These are phyloP conservation scores for Cephalotrichum gorgonifer DNA, from an alignment of 2,329 filamentous ascomycete species.

Conservation along the genomic window DNA sequence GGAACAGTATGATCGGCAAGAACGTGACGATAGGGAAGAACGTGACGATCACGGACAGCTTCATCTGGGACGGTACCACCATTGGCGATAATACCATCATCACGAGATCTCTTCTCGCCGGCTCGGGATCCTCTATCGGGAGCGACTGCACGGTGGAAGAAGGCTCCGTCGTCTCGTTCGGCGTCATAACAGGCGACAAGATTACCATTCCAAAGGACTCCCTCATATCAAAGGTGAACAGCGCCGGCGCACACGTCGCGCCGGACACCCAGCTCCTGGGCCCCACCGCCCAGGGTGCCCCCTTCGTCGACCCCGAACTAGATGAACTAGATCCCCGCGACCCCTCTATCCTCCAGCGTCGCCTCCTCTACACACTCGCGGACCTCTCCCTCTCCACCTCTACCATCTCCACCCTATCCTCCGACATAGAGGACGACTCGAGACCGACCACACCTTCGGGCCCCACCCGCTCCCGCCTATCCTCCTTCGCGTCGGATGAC, in stretches of 20 bases:
- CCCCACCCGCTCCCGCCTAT: constrained; percentile 46
- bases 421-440: constrained; percentile 53
- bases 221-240: constrained; percentile 23
- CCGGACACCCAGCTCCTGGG: constrained; percentile 38
- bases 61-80: constrained; percentile 76
- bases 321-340: constrained; percentile 40
- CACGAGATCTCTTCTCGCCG: constrained; percentile 65
- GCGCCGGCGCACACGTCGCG: constrained; percentile 23
- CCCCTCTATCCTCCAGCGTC: constrained; percentile 40
- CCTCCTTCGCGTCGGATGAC: constrained; percentile 63
- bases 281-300: constrained; percentile 36
- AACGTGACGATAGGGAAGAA: constrained; percentile 81
- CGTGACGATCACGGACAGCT: constrained; percentile 67
- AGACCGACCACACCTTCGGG: constrained; percentile 14
- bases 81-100: constrained; percentile 68
- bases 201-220: constrained; percentile 29
- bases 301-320: constrained; percentile 34
- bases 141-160: constrained; percentile 57
- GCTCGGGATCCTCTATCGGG: constrained; percentile 55
- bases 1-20: constrained; percentile 71
- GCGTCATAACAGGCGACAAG: constrained; percentile 59
- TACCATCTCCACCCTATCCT: constrained; percentile 49
- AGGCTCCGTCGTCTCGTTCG: constrained; percentile 71
- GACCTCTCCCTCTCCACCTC: constrained; percentile 42
- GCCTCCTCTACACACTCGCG: constrained; percentile 43